phyloP scores from a whole-genome alignment of 192 early-diverging fungal genomes.

The Backusella luteola region DNA sequence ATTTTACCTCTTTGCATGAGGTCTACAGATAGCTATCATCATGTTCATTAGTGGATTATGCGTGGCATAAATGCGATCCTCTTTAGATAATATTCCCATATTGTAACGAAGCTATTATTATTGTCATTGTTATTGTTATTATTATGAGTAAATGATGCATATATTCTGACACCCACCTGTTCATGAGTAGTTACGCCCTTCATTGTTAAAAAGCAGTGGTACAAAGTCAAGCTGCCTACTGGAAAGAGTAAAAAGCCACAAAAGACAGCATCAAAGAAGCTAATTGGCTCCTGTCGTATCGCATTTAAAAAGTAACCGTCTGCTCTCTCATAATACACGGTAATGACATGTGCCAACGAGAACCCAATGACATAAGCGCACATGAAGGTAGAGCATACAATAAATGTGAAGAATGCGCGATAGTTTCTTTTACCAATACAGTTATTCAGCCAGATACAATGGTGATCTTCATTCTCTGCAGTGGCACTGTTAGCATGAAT shows the following conservation, averaged over 20 bases:
- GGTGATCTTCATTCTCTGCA: constrained; percentile 78
- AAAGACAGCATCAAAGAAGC: constrained; percentile 62
- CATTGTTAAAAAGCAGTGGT: constrained; percentile 70
- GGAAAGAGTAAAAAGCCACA: constrained; percentile 56
- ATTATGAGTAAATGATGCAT: not conserved
- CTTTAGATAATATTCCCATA: constrained; percentile 35
- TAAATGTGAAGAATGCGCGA: constrained; percentile 80
- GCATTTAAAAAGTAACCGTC: not conserved
- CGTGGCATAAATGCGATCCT: constrained; percentile 46
- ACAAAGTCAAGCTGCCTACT: constrained; percentile 65
- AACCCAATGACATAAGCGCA: constrained; percentile 61
- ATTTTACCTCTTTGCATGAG: constrained; percentile 46
- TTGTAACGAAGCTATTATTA: not conserved
- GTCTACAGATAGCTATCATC: constrained; percentile 53
- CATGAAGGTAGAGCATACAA: constrained; percentile 60
- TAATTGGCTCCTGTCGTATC: constrained; percentile 11
- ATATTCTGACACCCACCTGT: constrained; percentile 44
- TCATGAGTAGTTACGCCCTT: constrained; percentile 87
- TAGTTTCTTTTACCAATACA: constrained; percentile 88
- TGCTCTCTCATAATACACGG: not conserved
- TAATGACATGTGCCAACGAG: constrained; percentile 56
- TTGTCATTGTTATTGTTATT: not conserved
- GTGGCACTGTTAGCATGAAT: not conserved
- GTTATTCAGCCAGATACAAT: constrained; percentile 96
- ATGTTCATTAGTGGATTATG: constrained; percentile 49